phyloP scores from a whole-genome alignment of 2,329 filamentous ascomycete species.

The Ophiostoma perfectum region DNA sequence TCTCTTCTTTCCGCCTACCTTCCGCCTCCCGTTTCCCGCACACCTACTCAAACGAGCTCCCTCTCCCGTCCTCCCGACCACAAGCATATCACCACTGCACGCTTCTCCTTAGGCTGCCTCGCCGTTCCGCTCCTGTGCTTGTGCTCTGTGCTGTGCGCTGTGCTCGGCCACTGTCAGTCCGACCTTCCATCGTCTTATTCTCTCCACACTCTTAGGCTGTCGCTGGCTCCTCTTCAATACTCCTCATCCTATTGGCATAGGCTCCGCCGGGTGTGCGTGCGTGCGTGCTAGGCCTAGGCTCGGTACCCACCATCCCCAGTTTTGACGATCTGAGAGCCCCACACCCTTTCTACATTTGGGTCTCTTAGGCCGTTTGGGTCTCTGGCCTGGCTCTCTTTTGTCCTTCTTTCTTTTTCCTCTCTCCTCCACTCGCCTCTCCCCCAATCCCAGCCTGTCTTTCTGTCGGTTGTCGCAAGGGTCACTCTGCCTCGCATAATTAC shows the following conservation, averaged over 20 bases:
- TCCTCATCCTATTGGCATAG: neutral
- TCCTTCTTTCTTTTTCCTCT: neutral
- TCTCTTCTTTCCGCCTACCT: neutral
- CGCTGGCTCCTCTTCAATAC: neutral
- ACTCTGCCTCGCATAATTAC: neutral
- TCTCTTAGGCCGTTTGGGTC: constrained; percentile 8
- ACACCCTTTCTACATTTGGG: constrained; percentile 14
- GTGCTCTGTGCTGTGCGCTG: constrained; percentile 3
- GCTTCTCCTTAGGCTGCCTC: neutral
- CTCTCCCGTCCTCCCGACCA: neutral
- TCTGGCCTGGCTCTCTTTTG: neutral
- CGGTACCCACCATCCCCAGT: constrained; percentile 16
- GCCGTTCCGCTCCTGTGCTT: neutral
- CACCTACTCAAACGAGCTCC: neutral
- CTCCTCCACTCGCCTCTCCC: neutral
- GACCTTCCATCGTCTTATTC: neutral
- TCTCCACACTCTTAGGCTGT: neutral
- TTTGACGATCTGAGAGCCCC: constrained; percentile 20
- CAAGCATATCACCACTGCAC: neutral
- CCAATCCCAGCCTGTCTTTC: constrained; percentile 1
- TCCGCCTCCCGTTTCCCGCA: neutral
- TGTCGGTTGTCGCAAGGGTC: neutral
- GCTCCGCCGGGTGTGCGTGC: neutral
- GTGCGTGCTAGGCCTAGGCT: neutral
- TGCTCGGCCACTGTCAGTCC: neutral